phyloP scores from a whole-genome alignment of 1,284 basidiomycete species.

The Neolentinus lepideus region DNA sequence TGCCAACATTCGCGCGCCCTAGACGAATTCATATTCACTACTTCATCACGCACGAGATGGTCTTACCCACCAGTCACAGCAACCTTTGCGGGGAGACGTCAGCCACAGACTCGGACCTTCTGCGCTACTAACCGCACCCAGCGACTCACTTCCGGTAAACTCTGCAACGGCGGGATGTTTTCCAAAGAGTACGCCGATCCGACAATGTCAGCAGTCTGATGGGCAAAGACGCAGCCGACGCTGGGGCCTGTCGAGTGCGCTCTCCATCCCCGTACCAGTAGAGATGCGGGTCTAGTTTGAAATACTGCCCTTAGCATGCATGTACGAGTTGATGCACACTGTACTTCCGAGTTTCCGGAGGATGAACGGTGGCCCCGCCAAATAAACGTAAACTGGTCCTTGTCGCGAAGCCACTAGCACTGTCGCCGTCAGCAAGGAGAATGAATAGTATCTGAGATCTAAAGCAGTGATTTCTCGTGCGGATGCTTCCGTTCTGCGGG shows the following conservation, averaged over 20 bases:
- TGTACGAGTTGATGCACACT: neutral
- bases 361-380: too few species aligned
- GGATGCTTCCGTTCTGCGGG: too few species aligned
- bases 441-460: too few species aligned
- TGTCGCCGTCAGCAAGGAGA: too few species aligned
- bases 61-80: neutral
- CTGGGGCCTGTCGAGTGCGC: neutral
- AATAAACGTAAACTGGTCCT: too few species aligned
- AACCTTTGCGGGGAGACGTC: slow-evolving; percentile 26
- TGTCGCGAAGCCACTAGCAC: too few species aligned
- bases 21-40: neutral
- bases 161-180: slow-evolving; percentile 34
- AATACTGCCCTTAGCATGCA: neutral
- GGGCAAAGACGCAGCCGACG: neutral
- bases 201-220: neutral
- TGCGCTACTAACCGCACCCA: neutral
- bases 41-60: neutral
- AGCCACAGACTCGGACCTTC: slow-evolving; percentile 28
- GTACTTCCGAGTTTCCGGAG: neutral
- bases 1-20: slow-evolving; percentile 61
- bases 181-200: neutral
- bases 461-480: too few species aligned
- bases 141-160: slow-evolving; percentile 45
- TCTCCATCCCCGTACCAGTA: neutral
- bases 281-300: neutral